phyloP scores from a whole-genome alignment of 2,329 filamentous ascomycete genomes.

The Beauveria sp. region DNA sequence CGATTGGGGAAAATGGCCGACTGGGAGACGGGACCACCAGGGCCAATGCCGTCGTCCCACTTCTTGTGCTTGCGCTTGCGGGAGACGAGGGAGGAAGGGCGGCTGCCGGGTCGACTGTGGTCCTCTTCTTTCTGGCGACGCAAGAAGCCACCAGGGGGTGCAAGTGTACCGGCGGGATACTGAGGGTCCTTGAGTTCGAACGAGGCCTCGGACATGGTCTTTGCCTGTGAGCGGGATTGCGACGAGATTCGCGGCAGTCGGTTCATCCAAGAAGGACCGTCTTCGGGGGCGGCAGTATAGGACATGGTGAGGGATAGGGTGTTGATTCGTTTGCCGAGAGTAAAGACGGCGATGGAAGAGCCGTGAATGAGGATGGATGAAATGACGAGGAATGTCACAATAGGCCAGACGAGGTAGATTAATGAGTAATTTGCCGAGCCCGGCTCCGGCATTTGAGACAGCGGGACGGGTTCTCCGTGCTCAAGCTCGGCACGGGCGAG shows the following conservation, averaged over 20 bases:
- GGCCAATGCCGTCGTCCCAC: slow-evolving; percentile 64
- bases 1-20: slow-evolving; percentile 76
- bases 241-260: slow-evolving; percentile 67
- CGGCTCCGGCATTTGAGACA: slow-evolving; percentile 51
- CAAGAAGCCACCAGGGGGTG: slow-evolving; percentile 70
- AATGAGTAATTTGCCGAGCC: slow-evolving; percentile 56
- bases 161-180: slow-evolving; percentile 62
- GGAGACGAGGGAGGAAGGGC: slow-evolving; percentile 52
- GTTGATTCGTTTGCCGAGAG: slow-evolving; percentile 95
- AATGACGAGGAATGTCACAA: slow-evolving; percentile 89
- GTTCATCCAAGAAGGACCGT: slow-evolving; percentile 92
- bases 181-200: slow-evolving; percentile 50
- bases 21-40: slow-evolving; percentile 80
- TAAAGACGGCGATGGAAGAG: slow-evolving; percentile 97
- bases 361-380: slow-evolving; percentile 92
- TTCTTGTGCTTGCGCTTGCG: slow-evolving; percentile 58
- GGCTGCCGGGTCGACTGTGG: slow-evolving; percentile 43
- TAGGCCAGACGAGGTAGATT: slow-evolving; percentile 87
- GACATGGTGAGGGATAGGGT: slow-evolving; percentile 92
- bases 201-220: slow-evolving; percentile 75
- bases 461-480: slow-evolving; percentile 64
- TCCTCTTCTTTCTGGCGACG: slow-evolving; percentile 75
- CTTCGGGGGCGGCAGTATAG: slow-evolving; percentile 83
- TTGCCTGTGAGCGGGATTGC: slow-evolving; percentile 71
- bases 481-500: slow-evolving; percentile 89